These are phyloP conservation scores for Beauveria pseudobassiana DNA, from an alignment of 2,329 filamentous ascomycete genomes.

Conservation along the genomic window DNA sequence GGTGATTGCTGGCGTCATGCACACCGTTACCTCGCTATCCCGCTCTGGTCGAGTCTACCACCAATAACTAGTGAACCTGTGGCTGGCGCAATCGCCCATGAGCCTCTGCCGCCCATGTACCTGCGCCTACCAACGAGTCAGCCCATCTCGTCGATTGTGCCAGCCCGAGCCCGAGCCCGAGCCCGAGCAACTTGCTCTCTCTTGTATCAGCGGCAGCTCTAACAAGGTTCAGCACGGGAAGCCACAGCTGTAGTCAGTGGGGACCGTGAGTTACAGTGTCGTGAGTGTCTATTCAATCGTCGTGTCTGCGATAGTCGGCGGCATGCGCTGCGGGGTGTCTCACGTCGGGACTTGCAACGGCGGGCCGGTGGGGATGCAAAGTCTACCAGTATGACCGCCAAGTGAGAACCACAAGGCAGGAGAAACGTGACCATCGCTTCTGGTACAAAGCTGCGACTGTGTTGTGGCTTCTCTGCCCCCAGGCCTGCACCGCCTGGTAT, in stretches of 20 bases:
- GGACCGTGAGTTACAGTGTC: background rate
- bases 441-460: too few relatives aligned
- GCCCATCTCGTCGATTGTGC: too few relatives aligned
- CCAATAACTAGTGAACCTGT: background rate
- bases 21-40: background rate
- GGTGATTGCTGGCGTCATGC: background rate
- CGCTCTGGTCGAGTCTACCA: background rate
- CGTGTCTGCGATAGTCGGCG: background rate
- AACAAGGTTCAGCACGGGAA: too few relatives aligned
- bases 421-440: too few relatives aligned
- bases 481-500: too few relatives aligned
- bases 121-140: background rate
- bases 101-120: background rate
- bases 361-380: background rate
- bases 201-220: background rate
- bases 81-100: background rate
- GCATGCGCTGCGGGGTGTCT: conserved; percentile 1
- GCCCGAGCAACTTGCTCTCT: background rate
- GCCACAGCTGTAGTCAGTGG: background rate
- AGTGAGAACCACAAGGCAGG: background rate
- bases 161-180: too few relatives aligned
- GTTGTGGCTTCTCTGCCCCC: too few relatives aligned
- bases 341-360: conserved; percentile 4
- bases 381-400: too few relatives aligned
- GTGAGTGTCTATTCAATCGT: too few relatives aligned